Percentiles rank a stretch among this genome's conserved stretches.
Evolutionary conservation across 2,329 filamentous ascomycete species (phyloP).

Genomic region (Microsporum audouinii): DNA sequence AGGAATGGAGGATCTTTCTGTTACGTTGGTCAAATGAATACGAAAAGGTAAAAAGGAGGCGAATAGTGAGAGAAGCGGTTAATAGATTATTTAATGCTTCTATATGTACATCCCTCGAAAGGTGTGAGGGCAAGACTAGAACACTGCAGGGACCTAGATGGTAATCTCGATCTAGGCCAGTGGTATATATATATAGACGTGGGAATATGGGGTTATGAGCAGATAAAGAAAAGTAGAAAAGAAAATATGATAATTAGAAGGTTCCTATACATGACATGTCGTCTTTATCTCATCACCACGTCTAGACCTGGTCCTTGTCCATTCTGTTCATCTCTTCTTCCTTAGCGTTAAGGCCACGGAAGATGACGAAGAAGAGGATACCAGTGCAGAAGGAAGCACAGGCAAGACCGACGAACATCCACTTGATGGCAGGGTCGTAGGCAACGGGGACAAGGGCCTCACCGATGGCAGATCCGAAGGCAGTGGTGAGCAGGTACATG

Average conservation of each 20-base stretch:
- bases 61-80: neutral
- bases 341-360: conserved; percentile 38
- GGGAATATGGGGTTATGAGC: neutral
- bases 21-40: neutral
- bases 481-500: conserved; percentile 47
- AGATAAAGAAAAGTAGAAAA: neutral
- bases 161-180: neutral
- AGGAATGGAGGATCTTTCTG: neutral
- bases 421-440: conserved; percentile 53
- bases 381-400: conserved; percentile 39
- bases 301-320: conserved; percentile 26
- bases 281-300: neutral
- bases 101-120: neutral
- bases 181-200: neutral
- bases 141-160: neutral
- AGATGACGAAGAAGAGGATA: conserved; percentile 43
- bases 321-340: conserved; percentile 43
- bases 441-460: conserved; percentile 50
- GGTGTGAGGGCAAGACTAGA: neutral
- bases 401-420: conserved; percentile 54
- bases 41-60: neutral
- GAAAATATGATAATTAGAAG: neutral
- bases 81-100: neutral
- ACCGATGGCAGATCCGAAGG: conserved; percentile 48
- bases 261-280: neutral